Base-by-base conservation (phyloP, 2,329 filamentous ascomycete genomes). In the Calonectria hawksworthii region DNA sequence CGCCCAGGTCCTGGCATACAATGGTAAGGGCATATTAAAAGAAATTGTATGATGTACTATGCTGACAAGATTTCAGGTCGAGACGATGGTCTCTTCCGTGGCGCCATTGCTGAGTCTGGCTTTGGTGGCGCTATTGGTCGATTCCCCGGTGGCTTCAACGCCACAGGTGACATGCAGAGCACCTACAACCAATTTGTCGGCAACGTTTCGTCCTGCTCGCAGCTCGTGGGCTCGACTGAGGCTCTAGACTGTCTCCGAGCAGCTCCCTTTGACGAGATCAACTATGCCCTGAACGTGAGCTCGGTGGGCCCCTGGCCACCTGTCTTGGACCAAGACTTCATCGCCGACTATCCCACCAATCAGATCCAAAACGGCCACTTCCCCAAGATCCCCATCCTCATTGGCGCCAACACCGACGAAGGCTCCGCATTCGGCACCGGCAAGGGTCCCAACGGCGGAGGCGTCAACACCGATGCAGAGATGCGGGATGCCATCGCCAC, bases 31-130 rank as follows among this genome's bases (percentile, higher is more conserved):
- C n/a, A 18, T 26, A 16, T 34, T 18, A 16, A 3, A 9, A 4
- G 16, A 3, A 9, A 4, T 9, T 0, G 7, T 13, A 44, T 28
- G 21, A 13, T n/a, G 3, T 4, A 1, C 4, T 26, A 6, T 32
- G 7, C 68, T 80, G 6, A 80, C 26, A 2, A 7, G 4, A 13
- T 3, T 1, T 23, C 4, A 81, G 83, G 83, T 1, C 84, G 88
- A 26, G 85, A 90, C 64, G 88, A 91, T 70, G 83, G 84, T 0
- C 85, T 92, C 0, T 92, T 92, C 79, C 84, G 87, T 5, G 87
- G 79, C 8, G 89, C 85, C 1, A 90, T 90, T 23, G 85, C 85
- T 47, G 80, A 92, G 75, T 90, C 88, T 18, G 88, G 88, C 10
- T 86, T 86, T 36, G 83, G 84, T 2, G 82, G 80, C 8, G 78